Evolutionary conservation across 2,329 filamentous ascomycete species (phyloP).

Genomic region (Colletotrichum sp.): DNA sequence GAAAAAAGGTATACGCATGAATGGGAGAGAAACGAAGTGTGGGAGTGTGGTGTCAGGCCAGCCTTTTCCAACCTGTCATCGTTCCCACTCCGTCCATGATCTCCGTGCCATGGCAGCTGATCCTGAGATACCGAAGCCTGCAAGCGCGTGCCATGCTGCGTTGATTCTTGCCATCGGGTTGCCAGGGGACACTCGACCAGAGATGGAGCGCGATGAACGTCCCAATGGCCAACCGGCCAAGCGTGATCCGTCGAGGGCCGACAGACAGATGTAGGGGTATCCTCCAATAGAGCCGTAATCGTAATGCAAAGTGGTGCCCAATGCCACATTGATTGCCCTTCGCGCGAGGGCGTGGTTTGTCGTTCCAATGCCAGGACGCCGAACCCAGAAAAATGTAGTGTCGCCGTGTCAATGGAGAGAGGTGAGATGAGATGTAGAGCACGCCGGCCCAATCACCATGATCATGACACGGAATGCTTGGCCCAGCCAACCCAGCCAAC

Average conservation of each 20-base stretch:
- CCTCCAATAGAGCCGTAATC: conserved; percentile 18
- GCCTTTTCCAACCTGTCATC: conserved; percentile 17
- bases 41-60: conserved; percentile 17
- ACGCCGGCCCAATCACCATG: conserved; percentile 34
- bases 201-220: not conserved
- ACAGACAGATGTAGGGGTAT: conserved; percentile 14
- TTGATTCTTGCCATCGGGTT: not conserved
- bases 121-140: not conserved
- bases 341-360: conserved; percentile 19
- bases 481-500: conserved; percentile 24
- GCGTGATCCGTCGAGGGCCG: not conserved
- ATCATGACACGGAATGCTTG: conserved; percentile 35
- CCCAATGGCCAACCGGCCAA: not conserved
- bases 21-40: conserved; percentile 15
- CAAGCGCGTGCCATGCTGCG: not conserved
- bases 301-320: conserved; percentile 21
- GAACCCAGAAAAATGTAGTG: conserved; percentile 16
- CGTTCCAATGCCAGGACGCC: conserved; percentile 19
- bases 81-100: not conserved
- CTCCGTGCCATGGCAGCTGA: not conserved
- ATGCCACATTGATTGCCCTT: conserved; percentile 18
- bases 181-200: not conserved
- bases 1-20: conserved; percentile 20
- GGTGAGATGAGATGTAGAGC: conserved; percentile 29
- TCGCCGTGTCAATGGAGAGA: conserved; percentile 32